Percentiles rank a stretch among this genome's conserved stretches.
phyloP scores from a whole-genome alignment of 495 filamentous ascomycete species.

The Xanthoparmelia taractica region DNA sequence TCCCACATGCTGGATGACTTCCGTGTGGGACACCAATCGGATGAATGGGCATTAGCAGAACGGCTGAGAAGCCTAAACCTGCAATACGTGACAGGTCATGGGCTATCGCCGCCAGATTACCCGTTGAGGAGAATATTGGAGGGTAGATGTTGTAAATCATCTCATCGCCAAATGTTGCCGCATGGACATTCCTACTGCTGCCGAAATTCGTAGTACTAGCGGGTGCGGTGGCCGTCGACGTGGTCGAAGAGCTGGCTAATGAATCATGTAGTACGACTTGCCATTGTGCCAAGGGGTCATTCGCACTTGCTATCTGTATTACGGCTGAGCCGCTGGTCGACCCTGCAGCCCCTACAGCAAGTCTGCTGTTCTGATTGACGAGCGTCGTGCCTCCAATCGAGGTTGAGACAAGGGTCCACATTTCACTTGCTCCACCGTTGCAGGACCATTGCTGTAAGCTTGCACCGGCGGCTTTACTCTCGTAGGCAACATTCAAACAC shows the following conservation, averaged over 20 bases:
- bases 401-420: not conserved
- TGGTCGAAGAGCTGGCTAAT: not conserved
- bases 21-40: not conserved
- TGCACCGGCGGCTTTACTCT: not conserved
- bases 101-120: not conserved
- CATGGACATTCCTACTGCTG: not conserved
- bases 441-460: not conserved
- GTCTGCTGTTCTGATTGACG: slow-evolving; percentile 2
- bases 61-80: slow-evolving; percentile 4
- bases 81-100: slow-evolving; percentile 1
- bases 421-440: slow-evolving; percentile 4
- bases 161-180: not conserved
- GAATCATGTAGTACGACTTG: not conserved
- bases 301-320: not conserved
- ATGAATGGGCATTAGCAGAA: slow-evolving; percentile 8
- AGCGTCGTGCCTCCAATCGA: not conserved
- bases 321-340: not conserved
- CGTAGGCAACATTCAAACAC: slow-evolving; percentile 11
- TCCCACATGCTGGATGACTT: slow-evolving; percentile 5
- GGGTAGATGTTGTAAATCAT: slow-evolving; percentile 9
- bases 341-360: not conserved
- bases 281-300: slow-evolving; percentile 7
- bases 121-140: slow-evolving; percentile 6
- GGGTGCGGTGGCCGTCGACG: not conserved
- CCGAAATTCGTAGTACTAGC: not conserved